A percentile compares a stretch with the other conserved stretches of the same genome.
Evolutionary conservation across 1,284 basidiomycete genomes (phyloP).

Genomic region (Inonotus obliquus): DNA sequence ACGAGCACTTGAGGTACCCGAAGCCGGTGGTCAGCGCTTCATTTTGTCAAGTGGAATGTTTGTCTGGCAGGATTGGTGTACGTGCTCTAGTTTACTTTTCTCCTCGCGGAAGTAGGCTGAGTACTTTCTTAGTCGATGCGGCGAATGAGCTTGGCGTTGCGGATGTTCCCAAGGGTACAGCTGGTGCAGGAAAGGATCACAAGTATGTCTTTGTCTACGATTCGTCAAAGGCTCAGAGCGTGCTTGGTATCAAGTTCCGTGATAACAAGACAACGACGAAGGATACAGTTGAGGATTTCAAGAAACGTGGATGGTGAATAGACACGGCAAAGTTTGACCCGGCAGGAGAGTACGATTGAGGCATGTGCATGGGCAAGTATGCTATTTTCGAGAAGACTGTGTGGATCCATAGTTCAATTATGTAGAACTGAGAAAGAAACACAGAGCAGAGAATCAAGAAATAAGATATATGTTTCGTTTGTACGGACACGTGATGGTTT

Average conservation of each 20-base stretch:
- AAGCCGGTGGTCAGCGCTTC: slow-evolving; percentile 40
- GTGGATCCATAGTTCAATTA: no score
- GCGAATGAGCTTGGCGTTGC: slow-evolving; percentile 5
- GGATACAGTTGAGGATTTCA: slow-evolving; percentile 16
- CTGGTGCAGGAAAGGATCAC: slow-evolving; percentile 13
- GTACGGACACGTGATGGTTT: no score
- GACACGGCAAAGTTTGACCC: not conserved
- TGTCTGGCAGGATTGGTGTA: slow-evolving; percentile 19
- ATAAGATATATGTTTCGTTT: no score
- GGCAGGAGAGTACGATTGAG: not conserved
- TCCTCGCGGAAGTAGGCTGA: not conserved
- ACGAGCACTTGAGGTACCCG: slow-evolving; percentile 34
- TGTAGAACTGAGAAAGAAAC: no score
- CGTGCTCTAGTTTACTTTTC: not conserved
- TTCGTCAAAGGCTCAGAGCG: not conserved
- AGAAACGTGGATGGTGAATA: slow-evolving; percentile 16
- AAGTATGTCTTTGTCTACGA: not conserved
- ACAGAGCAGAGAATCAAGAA: no score
- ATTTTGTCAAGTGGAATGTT: slow-evolving; percentile 24
- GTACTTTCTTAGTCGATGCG: slow-evolving; percentile 12
- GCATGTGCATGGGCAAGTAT: no score
- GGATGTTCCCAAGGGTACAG: slow-evolving; percentile 13
- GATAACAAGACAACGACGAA: slow-evolving; percentile 11
- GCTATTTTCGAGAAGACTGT: no score
- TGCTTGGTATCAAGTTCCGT: slow-evolving; percentile 15